Evolutionary conservation across 129 eudicot species (phyloP), one percentile per base, ranked within the genome.

Genomic region (Lonicera japonica): DNA sequence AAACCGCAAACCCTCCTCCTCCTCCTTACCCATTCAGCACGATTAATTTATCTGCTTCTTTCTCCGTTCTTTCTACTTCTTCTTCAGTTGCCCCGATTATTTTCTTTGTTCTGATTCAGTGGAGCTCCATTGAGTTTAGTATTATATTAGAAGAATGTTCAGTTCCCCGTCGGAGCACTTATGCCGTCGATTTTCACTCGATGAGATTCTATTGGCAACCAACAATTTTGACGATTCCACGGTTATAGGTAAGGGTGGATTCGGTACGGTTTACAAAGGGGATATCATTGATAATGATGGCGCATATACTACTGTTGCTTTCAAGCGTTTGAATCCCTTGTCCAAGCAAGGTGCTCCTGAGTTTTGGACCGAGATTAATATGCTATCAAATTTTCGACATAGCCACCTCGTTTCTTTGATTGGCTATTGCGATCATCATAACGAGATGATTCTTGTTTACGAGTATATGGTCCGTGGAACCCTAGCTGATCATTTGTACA

Each of bases 401-500:
- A 11, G 13, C 60, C 61, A 71, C 21, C 61, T 71, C 29, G 75
- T 55, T 14, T 71, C 75, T 58, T 36, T 71, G 29, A 54, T 71
- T 22, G 75, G 75, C 20, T 71, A 52, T 34, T 71, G 75, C 21
- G 43, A 63, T 63, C 64, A 71, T 14, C 7, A 46, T 18, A 22
- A 46, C 5, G 76, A 71, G 70, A 71, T 71, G 70, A 43, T 64
- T 22, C 69, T 71, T 56, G 69, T 54, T 1, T 63, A 71, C 0
- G 64, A 71, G 57, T 71, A 71, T 29, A 71, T 71, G 75, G 39
- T 61, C 12, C 58, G 34, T 46, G 76, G 76, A 23, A 71, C 70
- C 21, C 65, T 71, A 1, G 51, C 24, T n/a, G 20, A 55, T 29
- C 69, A 55, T 56, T 22, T 71, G 25, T 64, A 71, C 64, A 43